phyloP scores from a whole-genome alignment of 108 stramenopile genomes.

The Pinguiococcus pyrenoidosus region DNA sequence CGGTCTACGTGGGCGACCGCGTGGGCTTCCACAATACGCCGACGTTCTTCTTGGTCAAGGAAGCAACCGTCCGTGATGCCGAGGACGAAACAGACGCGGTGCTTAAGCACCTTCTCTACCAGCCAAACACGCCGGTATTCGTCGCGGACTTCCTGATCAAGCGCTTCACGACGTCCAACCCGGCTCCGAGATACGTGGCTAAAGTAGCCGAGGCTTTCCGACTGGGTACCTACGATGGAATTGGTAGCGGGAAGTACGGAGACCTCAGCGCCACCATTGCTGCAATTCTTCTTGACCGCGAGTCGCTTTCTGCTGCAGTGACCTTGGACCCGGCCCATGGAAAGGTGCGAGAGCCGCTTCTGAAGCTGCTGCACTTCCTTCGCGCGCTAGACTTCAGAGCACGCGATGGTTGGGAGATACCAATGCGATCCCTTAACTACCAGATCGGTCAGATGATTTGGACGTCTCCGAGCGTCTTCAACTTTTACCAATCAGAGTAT shows the following conservation, averaged over 20 bases:
- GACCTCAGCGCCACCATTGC: constrained; percentile 47
- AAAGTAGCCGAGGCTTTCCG: constrained; percentile 40
- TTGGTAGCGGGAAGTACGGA: constrained; percentile 46
- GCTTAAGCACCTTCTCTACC: constrained; percentile 47
- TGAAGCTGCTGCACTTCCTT: constrained; percentile 41
- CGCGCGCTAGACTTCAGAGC: constrained; percentile 33
- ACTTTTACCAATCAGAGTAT: too few relatives aligned
- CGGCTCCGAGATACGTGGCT: constrained; percentile 41
- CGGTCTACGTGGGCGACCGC: too few relatives aligned
- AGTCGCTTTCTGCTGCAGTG: constrained; percentile 31
- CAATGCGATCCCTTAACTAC: constrained; percentile 7
- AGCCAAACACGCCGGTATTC: constrained; percentile 46
- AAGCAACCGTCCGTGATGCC: constrained; percentile 29
- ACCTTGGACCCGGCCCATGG: constrained; percentile 47
- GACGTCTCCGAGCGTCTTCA: constrained; percentile 44
- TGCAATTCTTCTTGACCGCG: constrained; percentile 44
- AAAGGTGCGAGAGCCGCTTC: constrained; percentile 43
- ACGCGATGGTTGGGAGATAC: constrained; percentile 7
- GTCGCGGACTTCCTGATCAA: too few relatives aligned
- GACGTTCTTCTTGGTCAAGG: constrained; percentile 10
- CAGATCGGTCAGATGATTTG: constrained; percentile 38
- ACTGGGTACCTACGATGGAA: constrained; percentile 3
- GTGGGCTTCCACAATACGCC: too few relatives aligned
- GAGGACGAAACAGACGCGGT: constrained; percentile 45
- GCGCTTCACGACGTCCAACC: constrained; percentile 54